Conservation (phyloP, 2,329 filamentous ascomycete species). For the Curvularia hawaiiensis region DNA sequence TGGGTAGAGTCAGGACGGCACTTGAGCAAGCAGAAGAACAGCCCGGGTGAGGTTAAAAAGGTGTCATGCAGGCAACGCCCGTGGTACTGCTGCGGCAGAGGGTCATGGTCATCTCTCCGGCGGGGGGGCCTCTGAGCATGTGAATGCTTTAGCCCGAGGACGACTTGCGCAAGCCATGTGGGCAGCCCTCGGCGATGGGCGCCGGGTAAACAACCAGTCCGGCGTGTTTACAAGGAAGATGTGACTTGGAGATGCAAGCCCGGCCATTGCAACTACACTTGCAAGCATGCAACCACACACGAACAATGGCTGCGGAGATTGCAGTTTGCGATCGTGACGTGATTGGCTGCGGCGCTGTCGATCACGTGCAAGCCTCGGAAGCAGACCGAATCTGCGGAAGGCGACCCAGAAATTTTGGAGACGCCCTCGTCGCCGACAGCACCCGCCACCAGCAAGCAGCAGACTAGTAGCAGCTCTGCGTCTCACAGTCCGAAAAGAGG, state of each 20-base stretch:
- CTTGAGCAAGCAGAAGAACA: not conserved
- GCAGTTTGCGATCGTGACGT: slow-evolving; percentile 38
- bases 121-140: slow-evolving; percentile 31
- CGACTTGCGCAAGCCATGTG: slow-evolving; percentile 15
- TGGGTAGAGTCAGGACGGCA: not conserved
- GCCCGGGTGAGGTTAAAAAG: not conserved
- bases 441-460: slow-evolving; percentile 17
- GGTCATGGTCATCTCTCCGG: slow-evolving; percentile 16
- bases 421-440: slow-evolving; percentile 21
- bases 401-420: slow-evolving; percentile 35
- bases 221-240: not conserved
- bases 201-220: not conserved
- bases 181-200: slow-evolving; percentile 2
- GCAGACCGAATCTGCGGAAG: slow-evolving; percentile 35
- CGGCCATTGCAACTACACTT: not conserved
- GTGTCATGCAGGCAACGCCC: slow-evolving; percentile 15
- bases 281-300: not conserved
- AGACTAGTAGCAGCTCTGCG: not conserved
- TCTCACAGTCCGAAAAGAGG: not conserved
- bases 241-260: not conserved
- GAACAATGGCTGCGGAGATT: slow-evolving; percentile 4
- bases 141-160: slow-evolving; percentile 32
- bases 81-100: slow-evolving; percentile 21
- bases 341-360: slow-evolving; percentile 31
- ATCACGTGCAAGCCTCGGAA: slow-evolving; percentile 33